A percentile compares a stretch with the other conserved stretches of the same genome.
Evolutionary conservation across 1,284 basidiomycete species (phyloP).

Genomic region (Ganoderma lingzhi): DNA sequence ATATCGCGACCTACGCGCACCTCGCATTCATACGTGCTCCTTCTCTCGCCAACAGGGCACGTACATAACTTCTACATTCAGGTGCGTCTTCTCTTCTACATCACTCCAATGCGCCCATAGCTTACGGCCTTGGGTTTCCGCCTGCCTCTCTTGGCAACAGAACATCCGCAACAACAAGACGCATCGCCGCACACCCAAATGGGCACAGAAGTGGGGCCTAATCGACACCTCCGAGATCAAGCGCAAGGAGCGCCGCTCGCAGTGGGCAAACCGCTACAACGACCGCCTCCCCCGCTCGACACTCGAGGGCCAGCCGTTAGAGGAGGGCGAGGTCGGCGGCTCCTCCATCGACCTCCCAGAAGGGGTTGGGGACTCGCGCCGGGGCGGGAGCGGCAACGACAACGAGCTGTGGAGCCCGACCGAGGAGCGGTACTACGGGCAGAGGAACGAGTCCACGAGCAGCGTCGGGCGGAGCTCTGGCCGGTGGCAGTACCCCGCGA

Average conservation of each 20-base stretch:
- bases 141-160: conserved; percentile 48
- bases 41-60: conserved; percentile 61
- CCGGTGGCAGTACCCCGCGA: conserved; percentile 84
- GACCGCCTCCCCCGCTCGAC: conserved; percentile 82
- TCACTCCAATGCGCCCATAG: background rate
- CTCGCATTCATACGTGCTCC: conserved; percentile 7
- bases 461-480: conserved; percentile 45
- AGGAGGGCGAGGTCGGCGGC: conserved; percentile 75
- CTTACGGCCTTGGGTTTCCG: background rate
- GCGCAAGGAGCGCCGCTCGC: conserved; percentile 80
- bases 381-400: conserved; percentile 47
- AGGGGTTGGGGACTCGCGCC: conserved; percentile 38
- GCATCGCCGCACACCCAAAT: conserved; percentile 90
- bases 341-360: conserved; percentile 56
- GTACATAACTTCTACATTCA: conserved; percentile 93
- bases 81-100: conserved; percentile 46
- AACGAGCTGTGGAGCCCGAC: conserved; percentile 68
- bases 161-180: conserved; percentile 97
- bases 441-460: conserved; percentile 47
- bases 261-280: conserved; percentile 89
- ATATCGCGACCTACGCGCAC: background rate
- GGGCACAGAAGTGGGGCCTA: conserved; percentile 91
- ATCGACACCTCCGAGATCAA: conserved; percentile 81
- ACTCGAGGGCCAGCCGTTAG: conserved; percentile 75
- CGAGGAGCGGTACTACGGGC: conserved; percentile 77